Conservation (phyloP, 768 basidiomycete species). For the Leccinellum luteum region DNA sequence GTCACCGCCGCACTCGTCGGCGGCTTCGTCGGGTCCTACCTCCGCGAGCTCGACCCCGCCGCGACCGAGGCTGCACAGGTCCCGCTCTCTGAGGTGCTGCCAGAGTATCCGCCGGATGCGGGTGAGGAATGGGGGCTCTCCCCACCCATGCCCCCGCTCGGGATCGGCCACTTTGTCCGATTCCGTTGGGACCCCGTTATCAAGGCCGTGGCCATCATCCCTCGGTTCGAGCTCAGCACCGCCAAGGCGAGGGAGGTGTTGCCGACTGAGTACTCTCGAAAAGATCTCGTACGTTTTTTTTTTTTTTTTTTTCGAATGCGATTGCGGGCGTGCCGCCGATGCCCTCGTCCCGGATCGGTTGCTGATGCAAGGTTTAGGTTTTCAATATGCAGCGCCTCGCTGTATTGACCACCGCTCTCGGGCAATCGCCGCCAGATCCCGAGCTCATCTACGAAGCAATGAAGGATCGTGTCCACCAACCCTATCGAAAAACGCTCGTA, state of each 20-base stretch:
- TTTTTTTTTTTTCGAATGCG: background rate
- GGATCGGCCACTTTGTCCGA: conserved; percentile 92
- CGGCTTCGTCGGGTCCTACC: conserved; percentile 95
- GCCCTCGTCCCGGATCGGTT: background rate
- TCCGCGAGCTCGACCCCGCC: conserved; percentile 80
- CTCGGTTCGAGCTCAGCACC: conserved; percentile 93
- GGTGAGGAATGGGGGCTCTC: conserved; percentile 87
- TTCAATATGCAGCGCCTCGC: conserved; percentile 97
- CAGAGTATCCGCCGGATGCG: conserved; percentile 92
- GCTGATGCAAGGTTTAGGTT: conserved; percentile 50
- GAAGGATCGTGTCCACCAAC: conserved; percentile 98
- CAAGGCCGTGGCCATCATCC: conserved; percentile 92
- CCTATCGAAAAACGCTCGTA: conserved; percentile 86
- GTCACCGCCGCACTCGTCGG: conserved; percentile 96
- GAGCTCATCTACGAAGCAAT: conserved; percentile 99
- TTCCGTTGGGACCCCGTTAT: conserved; percentile 85
- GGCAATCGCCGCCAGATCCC: conserved; percentile 87
- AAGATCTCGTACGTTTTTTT: conserved; percentile 67
- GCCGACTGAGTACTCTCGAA: conserved; percentile 80
- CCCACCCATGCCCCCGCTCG: conserved; percentile 83
- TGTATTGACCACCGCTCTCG: conserved; percentile 92
- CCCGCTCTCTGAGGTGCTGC: conserved; percentile 92
- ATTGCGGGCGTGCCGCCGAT: background rate
- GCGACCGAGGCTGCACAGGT: conserved; percentile 85
- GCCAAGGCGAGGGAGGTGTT: conserved; percentile 90